phyloP scores from a whole-genome alignment of 345 rosid genomes.

The Eucalyptus erythrocorys region DNA sequence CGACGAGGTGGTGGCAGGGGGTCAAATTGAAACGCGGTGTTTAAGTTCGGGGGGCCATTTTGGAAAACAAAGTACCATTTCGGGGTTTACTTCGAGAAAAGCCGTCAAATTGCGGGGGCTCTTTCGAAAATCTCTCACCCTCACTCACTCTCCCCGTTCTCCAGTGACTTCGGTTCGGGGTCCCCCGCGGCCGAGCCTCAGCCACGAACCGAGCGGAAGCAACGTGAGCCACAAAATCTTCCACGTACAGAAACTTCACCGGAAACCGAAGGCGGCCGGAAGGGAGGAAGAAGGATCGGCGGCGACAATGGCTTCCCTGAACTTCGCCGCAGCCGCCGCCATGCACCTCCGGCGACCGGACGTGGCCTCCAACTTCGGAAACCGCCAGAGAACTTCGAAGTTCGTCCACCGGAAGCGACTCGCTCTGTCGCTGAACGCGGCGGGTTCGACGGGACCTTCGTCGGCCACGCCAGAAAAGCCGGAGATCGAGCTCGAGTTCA shows the following conservation, averaged over 20 bases:
- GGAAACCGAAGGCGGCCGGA: background rate
- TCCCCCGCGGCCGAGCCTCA: background rate
- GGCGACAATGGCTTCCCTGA: background rate
- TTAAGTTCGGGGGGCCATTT: background rate
- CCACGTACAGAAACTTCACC: background rate
- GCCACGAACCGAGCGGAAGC: background rate
- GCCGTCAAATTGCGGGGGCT: background rate
- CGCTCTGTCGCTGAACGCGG: background rate
- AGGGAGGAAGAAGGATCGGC: background rate
- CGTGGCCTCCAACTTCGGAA: background rate
- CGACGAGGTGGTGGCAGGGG: background rate
- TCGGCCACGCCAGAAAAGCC: constrained; percentile 18
- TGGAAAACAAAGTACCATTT: background rate
- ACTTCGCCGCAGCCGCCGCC: background rate
- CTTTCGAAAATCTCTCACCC: background rate
- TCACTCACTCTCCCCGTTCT: background rate
- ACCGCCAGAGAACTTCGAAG: background rate
- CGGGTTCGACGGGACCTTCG: constrained; percentile 20
- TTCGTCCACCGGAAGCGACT: background rate
- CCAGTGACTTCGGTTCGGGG: background rate
- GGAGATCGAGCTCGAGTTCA: constrained; percentile 67
- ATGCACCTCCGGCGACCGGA: background rate
- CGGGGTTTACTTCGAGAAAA: background rate
- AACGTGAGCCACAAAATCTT: background rate
- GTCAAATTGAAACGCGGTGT: background rate